These are phyloP conservation scores for Aureobasidium uvarum DNA, from an alignment of 2,329 filamentous ascomycete species.

Conservation along the genomic window DNA sequence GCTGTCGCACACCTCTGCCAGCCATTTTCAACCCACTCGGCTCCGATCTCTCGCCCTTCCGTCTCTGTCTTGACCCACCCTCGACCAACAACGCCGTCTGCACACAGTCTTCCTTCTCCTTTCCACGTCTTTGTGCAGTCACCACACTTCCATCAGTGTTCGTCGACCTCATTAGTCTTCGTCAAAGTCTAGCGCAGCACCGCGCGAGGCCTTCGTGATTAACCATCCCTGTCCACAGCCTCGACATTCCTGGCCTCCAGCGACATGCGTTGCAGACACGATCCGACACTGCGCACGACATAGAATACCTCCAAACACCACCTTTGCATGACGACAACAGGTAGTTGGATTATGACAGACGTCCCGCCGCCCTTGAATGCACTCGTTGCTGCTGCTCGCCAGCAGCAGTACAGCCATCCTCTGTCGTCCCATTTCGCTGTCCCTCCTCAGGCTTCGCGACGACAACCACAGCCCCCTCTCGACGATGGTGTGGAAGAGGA, in stretches of 20 bases:
- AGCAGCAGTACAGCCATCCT: slow-evolving; percentile 9
- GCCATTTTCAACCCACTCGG: not conserved
- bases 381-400: slow-evolving; percentile 22
- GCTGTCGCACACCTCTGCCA: slow-evolving; percentile 5
- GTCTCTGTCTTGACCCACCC: slow-evolving; percentile 18
- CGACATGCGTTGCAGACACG: slow-evolving; percentile 25
- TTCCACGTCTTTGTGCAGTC: not conserved
- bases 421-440: slow-evolving; percentile 10
- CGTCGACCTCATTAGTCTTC: not conserved
- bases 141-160: not conserved
- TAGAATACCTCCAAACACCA: slow-evolving; percentile 1
- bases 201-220: slow-evolving; percentile 14
- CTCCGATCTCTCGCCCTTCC: slow-evolving; percentile 6
- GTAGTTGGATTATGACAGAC: slow-evolving; percentile 24
- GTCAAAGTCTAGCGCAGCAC: not conserved
- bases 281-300: slow-evolving; percentile 20
- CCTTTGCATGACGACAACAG: slow-evolving; percentile 17
- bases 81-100: slow-evolving; percentile 8
- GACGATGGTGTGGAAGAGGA: slow-evolving; percentile 58
- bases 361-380: slow-evolving; percentile 23
- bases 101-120: slow-evolving; percentile 6
- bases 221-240: slow-evolving; percentile 17
- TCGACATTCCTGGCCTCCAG: slow-evolving; percentile 22
- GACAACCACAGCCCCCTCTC: slow-evolving; percentile 3
- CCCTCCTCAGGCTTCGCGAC: slow-evolving; percentile 3